Percentiles rank a stretch among this genome's conserved stretches.
Conservation (phyloP, 2,329 filamentous ascomycete genomes). For the Cladophialophora chaetospira region DNA sequence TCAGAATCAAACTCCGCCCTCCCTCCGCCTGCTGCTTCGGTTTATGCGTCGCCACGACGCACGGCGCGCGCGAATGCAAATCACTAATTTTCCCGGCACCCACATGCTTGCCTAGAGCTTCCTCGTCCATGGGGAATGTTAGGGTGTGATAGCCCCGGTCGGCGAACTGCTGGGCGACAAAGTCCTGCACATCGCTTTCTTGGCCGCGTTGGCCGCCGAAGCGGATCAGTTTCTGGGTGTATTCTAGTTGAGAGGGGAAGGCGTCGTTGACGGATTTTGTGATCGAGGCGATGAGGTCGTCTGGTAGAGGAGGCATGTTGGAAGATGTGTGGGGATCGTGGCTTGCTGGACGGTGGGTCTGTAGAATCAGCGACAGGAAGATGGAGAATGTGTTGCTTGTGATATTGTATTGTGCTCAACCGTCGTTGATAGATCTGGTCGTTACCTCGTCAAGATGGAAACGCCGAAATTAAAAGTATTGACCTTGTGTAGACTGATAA, state of each 20-base stretch:
- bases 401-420: too few species aligned
- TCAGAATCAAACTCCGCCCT: slow-evolving; percentile 26
- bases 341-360: too few species aligned
- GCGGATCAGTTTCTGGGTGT: slow-evolving; percentile 27
- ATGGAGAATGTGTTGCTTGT: too few species aligned
- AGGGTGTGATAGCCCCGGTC: slow-evolving; percentile 22
- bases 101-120: slow-evolving; percentile 18
- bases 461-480: too few species aligned
- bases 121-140: slow-evolving; percentile 27
- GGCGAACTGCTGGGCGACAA: slow-evolving; percentile 24
- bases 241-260: slow-evolving; percentile 23
- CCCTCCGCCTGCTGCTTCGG: slow-evolving; percentile 19
- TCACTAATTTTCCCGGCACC: slow-evolving; percentile 26
- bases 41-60: slow-evolving; percentile 30
- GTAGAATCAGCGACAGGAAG: too few species aligned
- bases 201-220: slow-evolving; percentile 29
- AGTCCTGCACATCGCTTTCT: slow-evolving; percentile 24
- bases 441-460: too few species aligned
- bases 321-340: too few species aligned
- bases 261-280: slow-evolving; percentile 22
- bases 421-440: too few species aligned
- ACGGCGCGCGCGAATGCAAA: slow-evolving; percentile 22
- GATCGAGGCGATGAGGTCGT: slow-evolving; percentile 19
- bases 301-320: slow-evolving; percentile 28
- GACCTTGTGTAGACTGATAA: too few species aligned